Evolutionary conservation across 225 moss, liverwort and hornwort genomes (phyloP).

Genomic region (Physcomitrellopsis africana): DNA sequence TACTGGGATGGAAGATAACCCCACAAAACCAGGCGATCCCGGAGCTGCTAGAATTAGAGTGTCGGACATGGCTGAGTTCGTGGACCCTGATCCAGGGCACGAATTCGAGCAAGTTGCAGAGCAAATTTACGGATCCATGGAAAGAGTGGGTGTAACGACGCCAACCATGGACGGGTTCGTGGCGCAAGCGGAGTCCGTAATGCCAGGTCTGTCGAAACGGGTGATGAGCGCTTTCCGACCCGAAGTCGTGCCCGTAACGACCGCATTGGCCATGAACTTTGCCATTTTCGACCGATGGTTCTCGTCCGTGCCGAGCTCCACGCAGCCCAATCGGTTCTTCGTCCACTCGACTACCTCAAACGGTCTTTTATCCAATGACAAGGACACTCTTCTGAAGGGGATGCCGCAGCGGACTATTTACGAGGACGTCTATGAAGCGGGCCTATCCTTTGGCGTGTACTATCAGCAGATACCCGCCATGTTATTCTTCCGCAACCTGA

Average conservation of each 20-base stretch:
- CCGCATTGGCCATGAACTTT: conserved; percentile 60
- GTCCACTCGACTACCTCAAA: conserved; percentile 78
- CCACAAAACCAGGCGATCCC: conserved; percentile 31
- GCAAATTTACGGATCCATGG: conserved; percentile 57
- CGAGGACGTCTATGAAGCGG: conserved; percentile 62
- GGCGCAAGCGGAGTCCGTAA: conserved; percentile 52
- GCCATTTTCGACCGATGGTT: conserved; percentile 70
- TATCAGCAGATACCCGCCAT: conserved; percentile 70
- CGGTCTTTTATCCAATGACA: conserved; percentile 63
- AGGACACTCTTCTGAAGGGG: conserved; percentile 40
- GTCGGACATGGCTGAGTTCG: conserved; percentile 60
- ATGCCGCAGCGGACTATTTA: conserved; percentile 69
- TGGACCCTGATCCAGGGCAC: conserved; percentile 82
- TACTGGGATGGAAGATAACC: conserved; percentile 66
- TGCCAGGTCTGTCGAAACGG: conserved; percentile 52
- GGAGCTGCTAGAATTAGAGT: conserved; percentile 41
- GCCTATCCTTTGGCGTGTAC: conserved; percentile 64
- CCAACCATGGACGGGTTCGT: conserved; percentile 74
- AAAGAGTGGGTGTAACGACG: conserved; percentile 2
- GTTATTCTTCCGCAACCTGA: conserved; percentile 52
- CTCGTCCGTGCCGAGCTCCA: conserved; percentile 61
- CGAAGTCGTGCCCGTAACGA: conserved; percentile 58
- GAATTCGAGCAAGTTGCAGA: conserved; percentile 67
- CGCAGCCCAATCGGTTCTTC: conserved; percentile 77
- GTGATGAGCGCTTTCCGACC: conserved; percentile 79